Evolutionary conservation across 768 basidiomycete genomes (phyloP).

Genomic region (Chalciporus piperatus): DNA sequence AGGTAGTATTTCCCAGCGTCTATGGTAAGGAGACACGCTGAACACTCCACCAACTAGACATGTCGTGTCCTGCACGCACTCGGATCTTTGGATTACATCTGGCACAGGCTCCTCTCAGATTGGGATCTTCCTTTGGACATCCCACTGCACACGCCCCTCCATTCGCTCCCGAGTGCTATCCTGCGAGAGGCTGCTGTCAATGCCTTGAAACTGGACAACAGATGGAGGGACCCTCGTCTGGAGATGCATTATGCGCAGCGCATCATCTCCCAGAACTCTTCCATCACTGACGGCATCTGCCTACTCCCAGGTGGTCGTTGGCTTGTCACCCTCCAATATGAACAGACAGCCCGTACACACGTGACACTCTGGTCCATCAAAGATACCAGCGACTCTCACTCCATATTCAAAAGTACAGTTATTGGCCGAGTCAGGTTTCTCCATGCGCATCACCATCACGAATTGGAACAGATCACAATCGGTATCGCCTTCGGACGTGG

Average conservation of each 20-base stretch:
- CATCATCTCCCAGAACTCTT: constrained; percentile 34
- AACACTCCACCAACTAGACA: constrained; percentile 39
- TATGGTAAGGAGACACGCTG: constrained; percentile 7
- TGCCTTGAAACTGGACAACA: constrained; percentile 48
- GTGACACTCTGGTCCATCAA: constrained; percentile 45
- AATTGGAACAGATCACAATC: constrained; percentile 19
- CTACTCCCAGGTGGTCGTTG: constrained; percentile 46
- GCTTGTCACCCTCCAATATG: constrained; percentile 44
- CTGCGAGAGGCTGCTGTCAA: constrained; percentile 41
- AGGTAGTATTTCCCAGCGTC: constrained; percentile 37
- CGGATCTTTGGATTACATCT: constrained; percentile 49
- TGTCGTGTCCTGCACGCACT: constrained; percentile 58
- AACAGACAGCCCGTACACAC: constrained; percentile 33
- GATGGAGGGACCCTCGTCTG: constrained; percentile 43
- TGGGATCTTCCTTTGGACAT: constrained; percentile 42
- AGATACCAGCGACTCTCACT: constrained; percentile 25
- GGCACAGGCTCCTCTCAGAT: constrained; percentile 41
- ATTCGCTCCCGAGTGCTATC: constrained; percentile 36
- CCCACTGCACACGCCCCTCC: constrained; percentile 30
- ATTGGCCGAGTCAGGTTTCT: constrained; percentile 33
- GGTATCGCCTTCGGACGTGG: constrained; percentile 16
- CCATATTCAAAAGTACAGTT: constrained; percentile 29
- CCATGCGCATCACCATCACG: constrained; percentile 29
- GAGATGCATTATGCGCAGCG: constrained; percentile 36
- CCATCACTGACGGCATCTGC: constrained; percentile 44